Conservation (phyloP, 345 rosid species). For the Erucastrum elatum region DNA sequence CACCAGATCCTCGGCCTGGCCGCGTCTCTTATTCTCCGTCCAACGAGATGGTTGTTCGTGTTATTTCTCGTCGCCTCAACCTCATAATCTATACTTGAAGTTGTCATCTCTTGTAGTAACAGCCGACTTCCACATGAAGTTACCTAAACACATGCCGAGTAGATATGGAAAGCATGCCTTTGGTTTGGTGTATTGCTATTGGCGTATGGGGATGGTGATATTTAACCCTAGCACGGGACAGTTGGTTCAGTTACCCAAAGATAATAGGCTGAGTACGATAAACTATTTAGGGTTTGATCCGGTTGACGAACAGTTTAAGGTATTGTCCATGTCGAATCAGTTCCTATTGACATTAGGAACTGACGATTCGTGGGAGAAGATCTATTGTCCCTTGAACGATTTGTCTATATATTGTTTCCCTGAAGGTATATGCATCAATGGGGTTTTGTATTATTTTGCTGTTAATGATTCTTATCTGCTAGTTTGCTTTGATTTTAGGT, state of each 20-base stretch:
- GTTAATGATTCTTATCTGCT: background rate
- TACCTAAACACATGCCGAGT: background rate
- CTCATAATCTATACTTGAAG: background rate
- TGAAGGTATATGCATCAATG: background rate
- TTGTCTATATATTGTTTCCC: background rate
- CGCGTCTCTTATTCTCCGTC: background rate
- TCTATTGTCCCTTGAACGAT: background rate
- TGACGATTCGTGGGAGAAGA: background rate
- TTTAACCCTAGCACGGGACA: background rate
- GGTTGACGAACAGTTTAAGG: background rate
- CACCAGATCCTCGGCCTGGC: background rate
- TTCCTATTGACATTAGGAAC: background rate
- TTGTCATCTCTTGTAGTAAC: background rate
- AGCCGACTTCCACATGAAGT: background rate
- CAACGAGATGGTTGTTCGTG: background rate
- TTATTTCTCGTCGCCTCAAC: background rate
- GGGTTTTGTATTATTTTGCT: conserved; percentile 5
- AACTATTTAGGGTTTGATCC: background rate
- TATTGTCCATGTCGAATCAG: background rate
- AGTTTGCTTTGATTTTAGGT: conserved; percentile 5
- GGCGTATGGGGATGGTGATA: background rate
- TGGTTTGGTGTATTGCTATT: background rate
- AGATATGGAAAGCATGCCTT: background rate
- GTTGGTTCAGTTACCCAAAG: background rate
- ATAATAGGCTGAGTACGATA: no score